A percentile compares a stretch with the other conserved stretches of the same genome.
These are phyloP conservation scores for Paramecium pentaurelia DNA, from an alignment of 73 alveolate genomes.

Conservation along the genomic window DNA sequence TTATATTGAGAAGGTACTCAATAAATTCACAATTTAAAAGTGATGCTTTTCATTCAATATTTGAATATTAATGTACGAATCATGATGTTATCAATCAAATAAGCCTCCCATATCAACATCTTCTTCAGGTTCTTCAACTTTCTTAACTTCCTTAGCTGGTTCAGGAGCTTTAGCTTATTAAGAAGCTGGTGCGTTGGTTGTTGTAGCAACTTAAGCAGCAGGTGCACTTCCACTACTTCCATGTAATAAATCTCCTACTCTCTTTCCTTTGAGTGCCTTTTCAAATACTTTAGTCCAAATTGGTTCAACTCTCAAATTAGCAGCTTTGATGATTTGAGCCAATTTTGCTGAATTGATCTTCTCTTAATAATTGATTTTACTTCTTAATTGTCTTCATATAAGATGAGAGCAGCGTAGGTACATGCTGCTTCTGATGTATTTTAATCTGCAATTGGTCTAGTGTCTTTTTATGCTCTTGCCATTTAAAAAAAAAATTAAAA, in stretches of 20 bases:
- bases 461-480: constrained; percentile 36
- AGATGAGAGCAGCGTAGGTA: constrained; percentile 23
- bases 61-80: constrained; percentile 2
- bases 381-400: constrained; percentile 31
- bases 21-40: not conserved
- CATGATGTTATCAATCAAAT: constrained; percentile 7
- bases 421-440: constrained; percentile 1
- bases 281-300: constrained; percentile 90
- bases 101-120: constrained; percentile 52
- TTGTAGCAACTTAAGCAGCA: not conserved
- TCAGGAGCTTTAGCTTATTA: constrained; percentile 6
- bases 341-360: constrained; percentile 73
- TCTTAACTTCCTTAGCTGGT: not conserved
- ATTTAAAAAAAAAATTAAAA: not conserved
- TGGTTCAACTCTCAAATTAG: constrained; percentile 88
- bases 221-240: constrained; percentile 82
- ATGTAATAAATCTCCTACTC: constrained; percentile 71
- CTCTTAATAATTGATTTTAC: not conserved
- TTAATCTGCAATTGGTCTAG: constrained; percentile 22
- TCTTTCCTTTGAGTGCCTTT: constrained; percentile 81
- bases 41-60: not conserved
- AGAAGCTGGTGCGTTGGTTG: constrained; percentile 58
- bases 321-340: constrained; percentile 76
- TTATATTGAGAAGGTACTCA: not conserved
- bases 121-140: constrained; percentile 56